A percentile compares a stretch with the other conserved stretches of the same genome.
Conservation (phyloP, 352 stramenopile species). For the Pythium periplocum region DNA sequence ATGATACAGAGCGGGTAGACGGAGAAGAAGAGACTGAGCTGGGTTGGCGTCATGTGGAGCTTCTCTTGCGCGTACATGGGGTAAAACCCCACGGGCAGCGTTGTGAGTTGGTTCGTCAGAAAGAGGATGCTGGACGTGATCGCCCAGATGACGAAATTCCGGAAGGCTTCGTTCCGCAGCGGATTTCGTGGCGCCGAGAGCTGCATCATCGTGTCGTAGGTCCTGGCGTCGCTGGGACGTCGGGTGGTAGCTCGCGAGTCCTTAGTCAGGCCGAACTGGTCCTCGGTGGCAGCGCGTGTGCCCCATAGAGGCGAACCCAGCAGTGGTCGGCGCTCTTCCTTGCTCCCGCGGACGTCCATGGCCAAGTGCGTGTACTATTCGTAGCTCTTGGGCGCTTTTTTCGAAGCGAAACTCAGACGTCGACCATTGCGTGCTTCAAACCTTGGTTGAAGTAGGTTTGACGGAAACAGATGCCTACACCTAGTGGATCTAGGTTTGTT, state of each 20-base stretch:
- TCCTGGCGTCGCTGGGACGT: conserved; percentile 27
- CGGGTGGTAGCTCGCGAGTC: conserved; percentile 11
- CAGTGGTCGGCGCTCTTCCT: too few relatives aligned
- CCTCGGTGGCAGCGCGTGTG: too few relatives aligned
- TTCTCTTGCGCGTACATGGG: conserved; percentile 41
- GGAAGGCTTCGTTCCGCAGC: conserved; percentile 36
- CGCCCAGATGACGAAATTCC: conserved; percentile 41
- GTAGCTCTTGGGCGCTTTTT: too few relatives aligned
- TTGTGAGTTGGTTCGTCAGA: conserved; percentile 70
- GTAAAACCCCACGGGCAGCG: conserved; percentile 72
- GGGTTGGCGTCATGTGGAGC: conserved; percentile 35
- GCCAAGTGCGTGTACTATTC: too few relatives aligned
- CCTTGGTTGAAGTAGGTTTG: too few relatives aligned
- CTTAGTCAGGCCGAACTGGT: too few relatives aligned
- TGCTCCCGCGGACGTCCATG: too few relatives aligned
- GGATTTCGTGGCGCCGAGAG: conserved; percentile 50
- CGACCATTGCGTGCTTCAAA: too few relatives aligned
- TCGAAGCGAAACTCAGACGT: too few relatives aligned
- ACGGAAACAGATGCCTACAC: too few relatives aligned
- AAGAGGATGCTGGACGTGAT: conserved; percentile 50
- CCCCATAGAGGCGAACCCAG: too few relatives aligned
- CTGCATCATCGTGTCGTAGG: conserved; percentile 57
- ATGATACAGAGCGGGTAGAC: conserved; percentile 75
- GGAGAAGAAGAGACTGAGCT: conserved; percentile 69
- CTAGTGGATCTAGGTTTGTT: too few relatives aligned